Conservation (phyloP, 2,329 filamentous ascomycete species). For the Cucurbitaria berberidis region DNA sequence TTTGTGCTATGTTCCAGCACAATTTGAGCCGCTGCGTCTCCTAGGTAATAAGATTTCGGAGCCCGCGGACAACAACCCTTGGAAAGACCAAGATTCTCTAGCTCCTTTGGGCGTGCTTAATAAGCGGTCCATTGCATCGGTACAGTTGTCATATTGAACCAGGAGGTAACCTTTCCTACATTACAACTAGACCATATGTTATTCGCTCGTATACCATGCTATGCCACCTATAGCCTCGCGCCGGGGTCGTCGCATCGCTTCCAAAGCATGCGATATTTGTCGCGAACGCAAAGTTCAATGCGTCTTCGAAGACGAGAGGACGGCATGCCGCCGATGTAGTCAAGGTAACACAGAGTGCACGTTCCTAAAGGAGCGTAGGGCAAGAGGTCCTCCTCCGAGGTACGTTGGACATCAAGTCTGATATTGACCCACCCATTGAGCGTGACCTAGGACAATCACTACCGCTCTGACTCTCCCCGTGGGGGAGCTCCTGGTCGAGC, state of each 20-base stretch:
- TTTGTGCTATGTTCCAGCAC: too few species aligned
- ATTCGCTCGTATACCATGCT: conserved; percentile 3
- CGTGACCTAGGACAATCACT: not conserved
- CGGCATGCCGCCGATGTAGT: conserved; percentile 11
- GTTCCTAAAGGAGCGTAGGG: conserved; percentile 15
- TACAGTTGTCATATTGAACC: too few species aligned
- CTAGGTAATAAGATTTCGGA: too few species aligned
- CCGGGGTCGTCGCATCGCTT: conserved; percentile 15
- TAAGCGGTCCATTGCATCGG: too few species aligned
- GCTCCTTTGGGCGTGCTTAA: too few species aligned
- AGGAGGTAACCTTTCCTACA: too few species aligned
- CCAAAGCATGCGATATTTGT: conserved; percentile 22
- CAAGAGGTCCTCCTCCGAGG: conserved; percentile 13
- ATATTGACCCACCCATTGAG: too few species aligned
- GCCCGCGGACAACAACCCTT: too few species aligned
- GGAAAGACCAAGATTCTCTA: too few species aligned
- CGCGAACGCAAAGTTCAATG: conserved; percentile 20
- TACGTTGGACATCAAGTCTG: too few species aligned
- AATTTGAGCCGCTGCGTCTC: too few species aligned
- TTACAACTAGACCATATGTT: too few species aligned
- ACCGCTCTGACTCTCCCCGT: conserved; percentile 1
- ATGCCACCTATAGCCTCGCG: conserved; percentile 21
- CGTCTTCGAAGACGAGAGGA: conserved; percentile 12
- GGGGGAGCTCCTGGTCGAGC: conserved; percentile 11
- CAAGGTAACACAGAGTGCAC: conserved; percentile 8